Percentiles rank a stretch among this genome's conserved stretches.
phyloP scores from a whole-genome alignment of 2,329 filamentous ascomycete genomes.

The Alternaria sp. region DNA sequence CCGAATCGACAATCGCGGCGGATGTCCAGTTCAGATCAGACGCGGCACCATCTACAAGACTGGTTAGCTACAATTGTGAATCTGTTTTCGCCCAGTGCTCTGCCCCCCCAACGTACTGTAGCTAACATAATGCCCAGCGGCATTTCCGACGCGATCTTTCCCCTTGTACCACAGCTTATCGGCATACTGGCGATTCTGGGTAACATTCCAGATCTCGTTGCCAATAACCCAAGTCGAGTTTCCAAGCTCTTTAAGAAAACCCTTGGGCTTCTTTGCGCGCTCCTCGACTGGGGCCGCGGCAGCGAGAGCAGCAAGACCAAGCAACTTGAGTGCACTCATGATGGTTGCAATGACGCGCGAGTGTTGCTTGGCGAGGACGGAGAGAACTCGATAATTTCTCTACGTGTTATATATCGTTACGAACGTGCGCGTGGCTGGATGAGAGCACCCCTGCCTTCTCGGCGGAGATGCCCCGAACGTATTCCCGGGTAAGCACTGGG shows the following conservation, averaged over 20 bases:
- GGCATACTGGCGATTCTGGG: constrained; percentile 51
- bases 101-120: constrained; percentile 48
- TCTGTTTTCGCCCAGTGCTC: background rate
- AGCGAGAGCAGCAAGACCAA: constrained; percentile 29
- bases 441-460: constrained; percentile 14
- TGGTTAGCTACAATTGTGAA: constrained; percentile 1
- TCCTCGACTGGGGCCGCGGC: constrained; percentile 33
- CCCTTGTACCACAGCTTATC: constrained; percentile 55
- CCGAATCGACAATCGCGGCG: constrained; percentile 55
- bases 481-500: constrained; percentile 23
- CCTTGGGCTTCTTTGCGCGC: constrained; percentile 36
- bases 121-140: constrained; percentile 57
- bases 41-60: constrained; percentile 55
- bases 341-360: background rate
- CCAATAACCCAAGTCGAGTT: constrained; percentile 52
- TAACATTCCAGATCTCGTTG: constrained; percentile 56
- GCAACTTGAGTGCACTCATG: constrained; percentile 31
- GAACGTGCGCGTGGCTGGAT: background rate
- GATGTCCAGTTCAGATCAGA: constrained; percentile 60
- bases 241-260: constrained; percentile 47
- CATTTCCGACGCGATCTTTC: constrained; percentile 54
- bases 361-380: constrained; percentile 3
- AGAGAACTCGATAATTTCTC: background rate
- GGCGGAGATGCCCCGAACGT: constrained; percentile 29
- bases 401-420: constrained; percentile 4